Evolutionary conservation across 805 yeast species (phyloP).

Genomic region (Wickerhamiella bombiphila): DNA sequence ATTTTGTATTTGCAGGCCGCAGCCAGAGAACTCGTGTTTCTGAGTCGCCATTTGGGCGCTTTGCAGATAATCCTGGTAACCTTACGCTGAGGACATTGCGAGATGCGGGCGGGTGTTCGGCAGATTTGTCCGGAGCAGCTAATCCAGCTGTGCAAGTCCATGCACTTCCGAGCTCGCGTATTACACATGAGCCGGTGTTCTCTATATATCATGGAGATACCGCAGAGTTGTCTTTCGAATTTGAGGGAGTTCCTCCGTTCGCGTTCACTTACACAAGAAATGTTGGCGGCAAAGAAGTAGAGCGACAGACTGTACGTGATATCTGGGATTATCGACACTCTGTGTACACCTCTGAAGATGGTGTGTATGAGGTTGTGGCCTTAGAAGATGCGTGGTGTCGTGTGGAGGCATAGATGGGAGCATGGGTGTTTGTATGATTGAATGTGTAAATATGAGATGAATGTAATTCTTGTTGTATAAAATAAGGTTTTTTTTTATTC

Average conservation of each 20-base stretch:
- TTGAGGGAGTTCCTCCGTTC: constrained; percentile 86
- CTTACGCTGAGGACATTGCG: constrained; percentile 50
- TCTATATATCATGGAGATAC: constrained; percentile 92
- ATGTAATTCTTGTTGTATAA: no score
- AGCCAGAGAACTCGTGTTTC: constrained; percentile 39
- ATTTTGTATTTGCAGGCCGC: constrained; percentile 55
- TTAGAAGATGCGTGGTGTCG: constrained; percentile 73
- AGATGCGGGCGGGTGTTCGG: constrained; percentile 60
- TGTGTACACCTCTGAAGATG: constrained; percentile 70
- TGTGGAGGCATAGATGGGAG: no score
- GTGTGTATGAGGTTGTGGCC: constrained; percentile 84
- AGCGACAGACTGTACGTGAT: constrained; percentile 39
- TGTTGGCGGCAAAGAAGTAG: constrained; percentile 37
- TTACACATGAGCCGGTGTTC: constrained; percentile 61
- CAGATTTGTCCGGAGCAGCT: constrained; percentile 8
- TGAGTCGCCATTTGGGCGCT: constrained; percentile 38
- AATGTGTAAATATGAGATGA: no score
- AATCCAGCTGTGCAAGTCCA: constrained; percentile 30
- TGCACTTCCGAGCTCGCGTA: constrained; percentile 64
- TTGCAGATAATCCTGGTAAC: constrained; percentile 73
- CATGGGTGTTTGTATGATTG: no score
- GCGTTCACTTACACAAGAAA: constrained; percentile 68
- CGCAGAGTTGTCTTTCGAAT: constrained; percentile 69
- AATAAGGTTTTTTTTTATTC: no score
- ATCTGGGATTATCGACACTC: constrained; percentile 56